Base-by-base conservation (phyloP, 2,329 filamentous ascomycete genomes). In the Pyrenophora tritici-repentis region DNA sequence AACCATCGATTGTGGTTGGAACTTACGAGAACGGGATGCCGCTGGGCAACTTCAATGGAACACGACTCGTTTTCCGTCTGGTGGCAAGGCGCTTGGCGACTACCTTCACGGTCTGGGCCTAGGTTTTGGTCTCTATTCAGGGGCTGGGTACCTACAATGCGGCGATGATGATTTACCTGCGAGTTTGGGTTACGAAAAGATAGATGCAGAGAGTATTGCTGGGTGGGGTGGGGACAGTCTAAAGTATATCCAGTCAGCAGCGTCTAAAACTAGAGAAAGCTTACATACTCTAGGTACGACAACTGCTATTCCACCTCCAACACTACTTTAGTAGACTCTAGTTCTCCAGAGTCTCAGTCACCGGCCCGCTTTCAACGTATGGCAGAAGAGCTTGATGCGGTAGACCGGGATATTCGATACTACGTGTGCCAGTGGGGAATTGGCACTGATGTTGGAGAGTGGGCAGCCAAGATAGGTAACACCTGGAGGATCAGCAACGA, bases 1-100 rank as follows among this genome's bases (percentile, higher is more conserved):
- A 26, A 83, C 81, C 0, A 76, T 78, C 0, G 84, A 86, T 58
- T 86, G 83, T 46, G 83, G 84, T 0, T 86, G 83, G 84, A 76
- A 70, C 4, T 65, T 73, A 3, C 51, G 66, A 2, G 60, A 75
- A 29, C 67, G 75, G 44, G 53, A 79, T 32, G 62, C 70, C 0
- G 67, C 81, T 8, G 79, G 78, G 1, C 73, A 73, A 16, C 67
- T 83, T 3, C 76, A 79, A 10, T 84, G 79, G 76, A 81, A 84
- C 47, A 56, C 67, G 6, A 75, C 67, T 0, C 59, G 77, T 1
- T 84, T 84, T 24, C 82, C 82, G 0, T 78, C 78, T 0, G 80
- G 78, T 0, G 75, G 81, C 13, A 75, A 73, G 17, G 79, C 75
- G 1, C 64, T 84, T 3, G 78, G 79, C 1, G 75, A 83, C 2